These are phyloP conservation scores for Xylariaceae sp. DNA, from an alignment of 2,329 filamentous ascomycete species.

Conservation along the genomic window DNA sequence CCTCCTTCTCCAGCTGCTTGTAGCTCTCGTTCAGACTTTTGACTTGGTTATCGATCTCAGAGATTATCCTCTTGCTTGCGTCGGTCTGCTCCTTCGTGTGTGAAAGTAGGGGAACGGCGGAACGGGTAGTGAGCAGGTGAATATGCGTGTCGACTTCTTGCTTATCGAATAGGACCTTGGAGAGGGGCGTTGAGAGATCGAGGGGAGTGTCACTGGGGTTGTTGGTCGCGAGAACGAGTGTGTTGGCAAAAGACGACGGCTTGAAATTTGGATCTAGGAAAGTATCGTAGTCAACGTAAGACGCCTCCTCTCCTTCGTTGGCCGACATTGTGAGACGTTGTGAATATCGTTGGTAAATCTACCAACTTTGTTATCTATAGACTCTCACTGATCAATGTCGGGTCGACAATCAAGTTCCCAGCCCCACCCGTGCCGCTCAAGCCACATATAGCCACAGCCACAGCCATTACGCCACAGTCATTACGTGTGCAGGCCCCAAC, in stretches of 20 bases:
- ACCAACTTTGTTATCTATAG: too few relatives aligned
- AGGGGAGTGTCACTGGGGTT: slow-evolving; percentile 84
- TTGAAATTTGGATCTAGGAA: slow-evolving; percentile 82
- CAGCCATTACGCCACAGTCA: too few relatives aligned
- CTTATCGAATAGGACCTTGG: slow-evolving; percentile 88
- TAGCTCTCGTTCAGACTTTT: slow-evolving; percentile 78
- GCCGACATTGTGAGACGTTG: slow-evolving; percentile 27
- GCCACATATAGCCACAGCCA: too few relatives aligned
- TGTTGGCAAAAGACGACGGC: slow-evolving; percentile 77
- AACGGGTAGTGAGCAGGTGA: slow-evolving; percentile 78
- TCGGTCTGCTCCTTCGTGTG: slow-evolving; percentile 71
- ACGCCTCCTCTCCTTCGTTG: slow-evolving; percentile 53
- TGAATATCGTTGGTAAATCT: too few relatives aligned
- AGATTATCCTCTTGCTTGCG: slow-evolving; percentile 65
- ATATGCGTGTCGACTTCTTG: slow-evolving; percentile 97
- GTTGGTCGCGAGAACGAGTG: slow-evolving; percentile 82
- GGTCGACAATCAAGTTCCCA: too few relatives aligned
- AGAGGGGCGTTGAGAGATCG: slow-evolving; percentile 90
- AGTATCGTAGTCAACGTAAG: slow-evolving; percentile 93
- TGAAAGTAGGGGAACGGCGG: slow-evolving; percentile 71
- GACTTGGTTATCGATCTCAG: slow-evolving; percentile 74
- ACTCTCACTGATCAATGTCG: too few relatives aligned
- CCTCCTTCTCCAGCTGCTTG: slow-evolving; percentile 76
- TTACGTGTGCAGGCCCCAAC: too few relatives aligned
- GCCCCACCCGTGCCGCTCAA: too few relatives aligned